Conservation (phyloP, 768 basidiomycete genomes). For the Coprinopsis sp. region DNA sequence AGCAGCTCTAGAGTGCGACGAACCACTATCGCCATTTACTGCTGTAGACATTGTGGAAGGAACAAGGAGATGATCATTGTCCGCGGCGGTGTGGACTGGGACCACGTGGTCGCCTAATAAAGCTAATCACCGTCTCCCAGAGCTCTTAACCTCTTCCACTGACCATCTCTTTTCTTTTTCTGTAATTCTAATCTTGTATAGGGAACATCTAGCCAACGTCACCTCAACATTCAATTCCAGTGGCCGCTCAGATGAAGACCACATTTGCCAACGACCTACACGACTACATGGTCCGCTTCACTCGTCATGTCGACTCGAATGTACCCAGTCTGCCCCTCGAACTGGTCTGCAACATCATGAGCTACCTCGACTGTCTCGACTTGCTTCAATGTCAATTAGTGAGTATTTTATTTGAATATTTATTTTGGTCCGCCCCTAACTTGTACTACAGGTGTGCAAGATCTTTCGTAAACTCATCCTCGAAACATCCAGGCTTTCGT, state of each 20-base stretch:
- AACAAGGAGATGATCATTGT: too few species aligned
- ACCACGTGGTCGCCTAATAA: too few species aligned
- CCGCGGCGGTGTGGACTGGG: too few species aligned
- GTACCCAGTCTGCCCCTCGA: slow-evolving; percentile 18
- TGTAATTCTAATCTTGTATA: not conserved
- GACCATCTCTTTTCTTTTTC: not conserved
- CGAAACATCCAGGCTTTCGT: slow-evolving; percentile 43
- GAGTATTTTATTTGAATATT: not conserved
- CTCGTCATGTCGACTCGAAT: not conserved
- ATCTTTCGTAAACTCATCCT: slow-evolving; percentile 32
- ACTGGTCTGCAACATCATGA: slow-evolving; percentile 21
- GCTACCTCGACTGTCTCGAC: slow-evolving; percentile 19
- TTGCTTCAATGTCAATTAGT: slow-evolving; percentile 13
- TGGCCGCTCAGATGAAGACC: not conserved
- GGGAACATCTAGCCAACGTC: not conserved
- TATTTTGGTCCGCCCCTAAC: slow-evolving; percentile 5
- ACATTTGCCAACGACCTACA: not conserved
- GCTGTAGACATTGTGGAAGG: too few species aligned
- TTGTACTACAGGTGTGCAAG: slow-evolving; percentile 32
- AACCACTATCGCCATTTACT: too few species aligned
- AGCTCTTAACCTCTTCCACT: too few species aligned
- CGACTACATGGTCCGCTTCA: not conserved
- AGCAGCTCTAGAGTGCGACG: slow-evolving; percentile 36
- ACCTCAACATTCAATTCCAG: not conserved
- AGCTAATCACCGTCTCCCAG: too few species aligned